Percentiles rank a stretch among this genome's conserved stretches.
These are phyloP conservation scores for Suillus lakei DNA, from an alignment of 768 basidiomycete genomes.

Conservation along the genomic window DNA sequence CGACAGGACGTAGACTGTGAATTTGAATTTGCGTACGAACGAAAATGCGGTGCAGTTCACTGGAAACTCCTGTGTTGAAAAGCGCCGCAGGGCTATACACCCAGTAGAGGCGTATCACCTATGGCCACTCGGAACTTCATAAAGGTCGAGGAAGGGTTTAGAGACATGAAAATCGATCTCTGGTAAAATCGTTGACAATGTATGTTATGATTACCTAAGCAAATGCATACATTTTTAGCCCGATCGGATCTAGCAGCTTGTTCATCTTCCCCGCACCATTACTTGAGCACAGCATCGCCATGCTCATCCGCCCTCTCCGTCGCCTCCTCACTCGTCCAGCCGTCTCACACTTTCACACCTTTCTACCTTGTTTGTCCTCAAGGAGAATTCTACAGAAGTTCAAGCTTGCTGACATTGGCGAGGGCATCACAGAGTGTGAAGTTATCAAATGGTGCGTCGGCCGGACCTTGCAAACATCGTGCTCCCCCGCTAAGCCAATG, in stretches of 20 bases:
- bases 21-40: neutral
- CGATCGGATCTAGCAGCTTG: slow-evolving; percentile 10
- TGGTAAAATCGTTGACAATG: too few species aligned
- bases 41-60: neutral
- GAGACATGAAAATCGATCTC: too few species aligned
- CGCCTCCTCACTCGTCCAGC: slow-evolving; percentile 32
- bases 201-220: neutral
- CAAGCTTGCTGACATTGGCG: slow-evolving; percentile 86
- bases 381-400: slow-evolving; percentile 58
- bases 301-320: slow-evolving; percentile 21
- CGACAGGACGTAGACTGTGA: neutral
- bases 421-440: slow-evolving; percentile 91
- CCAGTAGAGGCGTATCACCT: neutral
- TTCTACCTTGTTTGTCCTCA: slow-evolving; percentile 32
- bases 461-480: slow-evolving; percentile 30
- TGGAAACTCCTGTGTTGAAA: neutral
- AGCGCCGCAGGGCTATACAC: neutral
- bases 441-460: slow-evolving; percentile 78
- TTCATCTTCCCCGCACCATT: slow-evolving; percentile 7
- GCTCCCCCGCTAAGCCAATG: neutral
- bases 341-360: slow-evolving; percentile 43
- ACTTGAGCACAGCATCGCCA: neutral
- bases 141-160: neutral
- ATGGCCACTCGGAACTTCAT: neutral
- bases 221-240: neutral